Conservation (phyloP, 1,139 yeast genomes). For the Suhomyces bribrorum region DNA sequence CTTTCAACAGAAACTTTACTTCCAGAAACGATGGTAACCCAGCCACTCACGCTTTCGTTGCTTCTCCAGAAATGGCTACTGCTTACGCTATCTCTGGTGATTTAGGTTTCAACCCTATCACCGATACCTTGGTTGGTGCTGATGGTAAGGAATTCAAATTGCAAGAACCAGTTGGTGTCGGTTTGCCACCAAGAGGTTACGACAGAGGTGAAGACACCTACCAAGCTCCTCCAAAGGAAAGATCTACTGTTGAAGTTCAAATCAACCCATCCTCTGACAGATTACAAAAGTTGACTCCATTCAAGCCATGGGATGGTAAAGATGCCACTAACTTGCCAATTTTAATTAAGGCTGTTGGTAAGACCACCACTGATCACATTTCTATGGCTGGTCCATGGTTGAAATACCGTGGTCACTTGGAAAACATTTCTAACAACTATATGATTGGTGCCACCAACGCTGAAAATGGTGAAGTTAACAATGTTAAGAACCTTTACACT, state of each 20-base stretch:
- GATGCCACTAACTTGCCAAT: conserved; percentile 89
- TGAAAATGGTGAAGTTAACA: conserved; percentile 95
- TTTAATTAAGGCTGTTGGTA: conserved; percentile 94
- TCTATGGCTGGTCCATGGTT: conserved; percentile 99
- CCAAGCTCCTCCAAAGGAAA: conserved; percentile 96
- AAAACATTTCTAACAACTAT: conserved; percentile 97
- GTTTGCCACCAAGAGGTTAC: conserved; percentile 91
- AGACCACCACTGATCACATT: conserved; percentile 98
- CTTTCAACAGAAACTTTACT: conserved; percentile 99
- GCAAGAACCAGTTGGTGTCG: conserved; percentile 86
- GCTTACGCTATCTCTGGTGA: conserved; percentile 98
- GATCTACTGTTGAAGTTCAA: conserved; percentile 70
- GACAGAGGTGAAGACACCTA: conserved; percentile 95
- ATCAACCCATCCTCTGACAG: conserved; percentile 80
- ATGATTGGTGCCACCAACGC: conserved; percentile 99
- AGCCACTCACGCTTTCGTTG: conserved; percentile 95
- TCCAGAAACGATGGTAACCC: conserved; percentile 99
- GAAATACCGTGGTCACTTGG: conserved; percentile 99
- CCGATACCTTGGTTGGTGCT: conserved; percentile 90
- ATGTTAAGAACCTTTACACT: conserved; percentile 84
- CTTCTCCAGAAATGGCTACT: conserved; percentile 96
- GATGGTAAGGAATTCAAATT: conserved; percentile 96
- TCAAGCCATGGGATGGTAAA: conserved; percentile 88
- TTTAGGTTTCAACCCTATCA: conserved; percentile 96
- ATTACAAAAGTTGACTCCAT: conserved; percentile 52